Percentiles rank a stretch among this genome's conserved stretches.
phyloP scores from a whole-genome alignment of 1,139 yeast species.

The Pichia sp. region DNA sequence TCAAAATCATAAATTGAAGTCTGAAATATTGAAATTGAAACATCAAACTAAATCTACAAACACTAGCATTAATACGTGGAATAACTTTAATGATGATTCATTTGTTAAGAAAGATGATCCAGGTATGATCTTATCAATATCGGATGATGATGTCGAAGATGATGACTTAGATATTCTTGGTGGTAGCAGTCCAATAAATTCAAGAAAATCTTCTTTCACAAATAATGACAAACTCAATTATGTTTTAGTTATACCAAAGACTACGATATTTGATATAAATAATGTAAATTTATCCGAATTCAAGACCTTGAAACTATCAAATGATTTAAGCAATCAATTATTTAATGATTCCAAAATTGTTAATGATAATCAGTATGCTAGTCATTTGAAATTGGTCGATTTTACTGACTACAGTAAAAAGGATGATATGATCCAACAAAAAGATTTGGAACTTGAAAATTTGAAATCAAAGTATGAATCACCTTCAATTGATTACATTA shows the following conservation, averaged over 20 bases:
- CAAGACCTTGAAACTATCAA: constrained; percentile 6
- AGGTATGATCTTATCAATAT: constrained; percentile 9
- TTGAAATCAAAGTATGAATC: neutral
- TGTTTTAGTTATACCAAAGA: constrained; percentile 12
- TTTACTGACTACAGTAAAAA: neutral
- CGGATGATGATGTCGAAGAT: constrained; percentile 33
- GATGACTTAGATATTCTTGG: constrained; percentile 31
- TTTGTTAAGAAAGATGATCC: constrained; percentile 11
- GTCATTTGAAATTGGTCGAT: neutral
- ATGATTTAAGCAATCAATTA: neutral
- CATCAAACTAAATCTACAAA: neutral
- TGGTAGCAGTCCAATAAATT: constrained; percentile 10
- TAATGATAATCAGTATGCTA: constrained; percentile 8
- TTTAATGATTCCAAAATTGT: constrained; percentile 15
- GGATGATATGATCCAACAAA: neutral
- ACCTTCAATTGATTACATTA: constrained; percentile 25
- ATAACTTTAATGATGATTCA: constrained; percentile 30
- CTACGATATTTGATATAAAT: constrained; percentile 3
- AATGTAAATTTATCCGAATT: constrained; percentile 7
- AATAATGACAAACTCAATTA: constrained; percentile 11
- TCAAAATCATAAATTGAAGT: constrained; percentile 11
- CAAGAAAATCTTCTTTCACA: constrained; percentile 6
- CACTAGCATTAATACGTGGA: constrained; percentile 27
- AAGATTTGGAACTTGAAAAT: neutral
- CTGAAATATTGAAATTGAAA: constrained; percentile 5